A percentile compares a stretch with the other conserved stretches of the same genome.
phyloP scores from a whole-genome alignment of 495 filamentous ascomycete species.

The Penicillium dipodomyicola region DNA sequence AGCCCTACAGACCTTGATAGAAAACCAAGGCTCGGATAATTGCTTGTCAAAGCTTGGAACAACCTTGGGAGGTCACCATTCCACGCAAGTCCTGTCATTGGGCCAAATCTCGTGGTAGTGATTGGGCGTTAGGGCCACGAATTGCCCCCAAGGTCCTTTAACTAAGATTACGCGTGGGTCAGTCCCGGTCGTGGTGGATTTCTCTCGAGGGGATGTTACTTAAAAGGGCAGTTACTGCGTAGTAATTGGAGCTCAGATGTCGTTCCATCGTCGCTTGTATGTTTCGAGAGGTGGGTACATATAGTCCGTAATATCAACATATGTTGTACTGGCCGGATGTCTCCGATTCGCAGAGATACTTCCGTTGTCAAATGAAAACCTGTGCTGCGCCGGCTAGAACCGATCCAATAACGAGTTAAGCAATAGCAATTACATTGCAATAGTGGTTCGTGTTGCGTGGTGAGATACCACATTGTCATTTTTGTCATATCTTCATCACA shows the following conservation, averaged over 20 bases:
- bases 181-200: conserved; percentile 1
- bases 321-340: not conserved
- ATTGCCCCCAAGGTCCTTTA: conserved; percentile 29
- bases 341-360: not conserved
- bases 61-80: not conserved
- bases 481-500: conserved; percentile 18
- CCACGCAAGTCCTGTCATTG: conserved; percentile 7
- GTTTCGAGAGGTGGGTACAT: not conserved
- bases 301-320: not conserved
- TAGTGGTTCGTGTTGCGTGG: not conserved
- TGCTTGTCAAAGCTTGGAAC: conserved; percentile 13
- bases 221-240: not conserved
- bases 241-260: not conserved
- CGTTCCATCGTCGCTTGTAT: not conserved
- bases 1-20: not conserved
- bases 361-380: not conserved
- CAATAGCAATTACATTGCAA: not conserved
- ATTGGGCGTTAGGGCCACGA: conserved; percentile 16
- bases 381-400: not conserved
- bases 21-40: not conserved
- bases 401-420: not conserved
- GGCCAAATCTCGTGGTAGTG: conserved; percentile 7
- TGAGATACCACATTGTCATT: conserved; percentile 10
- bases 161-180: conserved; percentile 20
- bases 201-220: not conserved